Base-by-base conservation (phyloP, 345 rosid genomes). In the Carallia brachiata region DNA sequence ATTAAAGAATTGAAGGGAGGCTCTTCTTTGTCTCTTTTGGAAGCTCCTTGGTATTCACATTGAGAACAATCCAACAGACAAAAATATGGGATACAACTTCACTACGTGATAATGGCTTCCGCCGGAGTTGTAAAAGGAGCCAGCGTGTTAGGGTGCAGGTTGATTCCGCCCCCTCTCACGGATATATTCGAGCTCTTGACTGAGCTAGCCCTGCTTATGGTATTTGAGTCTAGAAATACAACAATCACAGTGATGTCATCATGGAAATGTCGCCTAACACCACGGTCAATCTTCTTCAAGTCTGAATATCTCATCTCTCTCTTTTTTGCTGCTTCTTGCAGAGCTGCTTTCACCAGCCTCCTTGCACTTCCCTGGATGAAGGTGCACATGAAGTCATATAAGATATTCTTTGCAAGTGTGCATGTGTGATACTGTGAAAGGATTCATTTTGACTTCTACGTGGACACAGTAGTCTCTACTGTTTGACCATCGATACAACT, bases 231-330 rank as follows among this genome's bases (percentile, higher is more conserved):
- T 7, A 93, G 87, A 77, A 89, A 93, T 79, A 91, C 79, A 7
- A 93, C 92, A 1, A 88, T 71, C 70, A 91, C 97, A 6, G 97
- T 91, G 68, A 87, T 89, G 81, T 93, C 98, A 54, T 93, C 98
- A 58, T 93, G 98, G 91, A 93, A 93, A 87, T 89, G 94, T 19
- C 98, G 78, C 17, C 98, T 73, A 5, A 93, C 97, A 0, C 98
- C 97, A 2, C 97, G 90, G 75, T 93, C 97, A 6, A 93, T 93
- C 90, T 87, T 89, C 80, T 93, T 93, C 80, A 93, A 76, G 87
- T 93, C 98, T 0, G 98, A 89, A 83, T 91, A 89, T 55, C 98
- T 86, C 97, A 94, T 90, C 77, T 91, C 97, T 75, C 98, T 74
- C 84, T 94, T 94, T 83, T 86, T 91, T 0, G 98, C 97, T 3